Evolutionary conservation across 1,284 basidiomycete genomes (phyloP).

Genomic region (Malassezia globosa): DNA sequence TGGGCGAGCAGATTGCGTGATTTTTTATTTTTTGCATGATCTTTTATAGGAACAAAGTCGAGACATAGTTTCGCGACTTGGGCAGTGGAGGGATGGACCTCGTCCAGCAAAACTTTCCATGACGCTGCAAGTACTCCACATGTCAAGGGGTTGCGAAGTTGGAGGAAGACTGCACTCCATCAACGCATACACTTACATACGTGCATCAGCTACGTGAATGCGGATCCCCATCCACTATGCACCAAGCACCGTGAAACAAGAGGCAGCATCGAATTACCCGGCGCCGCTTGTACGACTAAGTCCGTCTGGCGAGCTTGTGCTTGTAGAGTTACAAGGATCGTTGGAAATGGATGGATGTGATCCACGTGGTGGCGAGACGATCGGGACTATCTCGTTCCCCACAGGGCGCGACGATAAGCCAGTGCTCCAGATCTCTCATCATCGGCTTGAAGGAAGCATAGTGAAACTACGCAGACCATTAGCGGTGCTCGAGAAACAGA

Average conservation of each 20-base stretch:
- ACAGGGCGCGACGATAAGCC: constrained; percentile 55
- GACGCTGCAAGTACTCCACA: too few species aligned
- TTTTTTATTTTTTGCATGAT: too few species aligned
- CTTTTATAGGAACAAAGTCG: too few species aligned
- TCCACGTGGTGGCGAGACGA: constrained; percentile 21
- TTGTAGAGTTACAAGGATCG: constrained; percentile 42
- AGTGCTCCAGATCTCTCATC: constrained; percentile 70
- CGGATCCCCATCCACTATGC: constrained; percentile 16
- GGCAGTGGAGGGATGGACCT: too few species aligned
- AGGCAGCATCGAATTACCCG: neutral
- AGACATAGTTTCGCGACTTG: too few species aligned
- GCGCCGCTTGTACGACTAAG: constrained; percentile 19
- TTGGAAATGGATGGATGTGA: constrained; percentile 34
- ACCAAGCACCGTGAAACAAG: neutral
- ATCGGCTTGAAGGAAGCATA: constrained; percentile 76
- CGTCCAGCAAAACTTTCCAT: too few species aligned
- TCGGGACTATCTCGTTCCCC: constrained; percentile 36
- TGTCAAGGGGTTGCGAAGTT: too few species aligned
- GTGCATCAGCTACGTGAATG: too few species aligned
- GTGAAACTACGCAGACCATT: constrained; percentile 52
- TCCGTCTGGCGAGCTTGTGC: constrained; percentile 33
- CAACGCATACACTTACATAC: too few species aligned
- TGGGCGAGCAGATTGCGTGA: too few species aligned
- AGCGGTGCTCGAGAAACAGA: constrained; percentile 33
- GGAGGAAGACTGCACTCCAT: too few species aligned